These are phyloP conservation scores for Euphorbia tirucalli DNA, from an alignment of 345 rosid species.

Conservation along the genomic window DNA sequence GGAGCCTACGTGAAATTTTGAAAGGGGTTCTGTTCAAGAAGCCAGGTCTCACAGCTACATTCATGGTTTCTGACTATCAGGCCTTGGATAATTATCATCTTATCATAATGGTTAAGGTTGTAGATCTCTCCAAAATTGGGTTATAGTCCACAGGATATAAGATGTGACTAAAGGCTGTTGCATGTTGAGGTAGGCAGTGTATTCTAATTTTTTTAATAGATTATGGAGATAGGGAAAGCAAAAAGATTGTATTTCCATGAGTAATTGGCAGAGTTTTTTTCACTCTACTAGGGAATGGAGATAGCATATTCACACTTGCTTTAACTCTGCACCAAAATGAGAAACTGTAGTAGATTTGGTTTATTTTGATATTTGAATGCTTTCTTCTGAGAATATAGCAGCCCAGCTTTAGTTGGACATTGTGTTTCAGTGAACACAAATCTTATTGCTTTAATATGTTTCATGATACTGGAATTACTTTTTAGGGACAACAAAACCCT, in stretches of 20 bases:
- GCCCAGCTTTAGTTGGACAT: neutral
- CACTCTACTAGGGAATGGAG: neutral
- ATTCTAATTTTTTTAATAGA: neutral
- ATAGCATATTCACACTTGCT: neutral
- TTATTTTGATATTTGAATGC: neutral
- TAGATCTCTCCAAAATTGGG: neutral
- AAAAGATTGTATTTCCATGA: neutral
- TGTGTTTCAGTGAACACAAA: neutral
- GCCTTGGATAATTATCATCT: neutral
- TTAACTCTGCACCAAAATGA: neutral
- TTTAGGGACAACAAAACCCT: neutral
- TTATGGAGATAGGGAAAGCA: neutral
- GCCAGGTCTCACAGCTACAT: neutral
- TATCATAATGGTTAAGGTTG: neutral
- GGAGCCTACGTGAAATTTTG: neutral
- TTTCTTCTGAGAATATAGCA: conserved; percentile 8
- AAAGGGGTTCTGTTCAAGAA: neutral
- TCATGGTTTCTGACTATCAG: neutral
- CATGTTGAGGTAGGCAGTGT: neutral
- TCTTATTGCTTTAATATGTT: neutral
- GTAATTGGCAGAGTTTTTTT: too few species aligned
- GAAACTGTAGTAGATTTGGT: neutral
- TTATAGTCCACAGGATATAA: neutral
- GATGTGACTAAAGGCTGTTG: neutral
- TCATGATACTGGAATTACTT: neutral